These are phyloP conservation scores for Senna siamea DNA, from an alignment of 306 rosid genomes.

Conservation along the genomic window DNA sequence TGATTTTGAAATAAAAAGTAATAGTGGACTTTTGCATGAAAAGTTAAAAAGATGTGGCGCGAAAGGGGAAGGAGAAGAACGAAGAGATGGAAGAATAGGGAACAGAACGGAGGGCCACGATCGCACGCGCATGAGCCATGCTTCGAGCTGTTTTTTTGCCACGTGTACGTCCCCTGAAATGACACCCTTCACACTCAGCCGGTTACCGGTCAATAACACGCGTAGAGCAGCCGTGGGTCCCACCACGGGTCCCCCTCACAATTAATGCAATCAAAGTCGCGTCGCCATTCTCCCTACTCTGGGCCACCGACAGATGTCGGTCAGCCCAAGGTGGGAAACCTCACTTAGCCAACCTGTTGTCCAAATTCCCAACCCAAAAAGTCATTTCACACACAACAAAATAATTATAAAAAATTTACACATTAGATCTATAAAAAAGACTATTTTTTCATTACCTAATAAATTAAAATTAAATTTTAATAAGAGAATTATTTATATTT, in stretches of 20 bases:
- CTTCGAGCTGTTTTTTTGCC: constrained; percentile 23
- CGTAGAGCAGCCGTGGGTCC: constrained; percentile 57
- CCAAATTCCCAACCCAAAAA: constrained; percentile 60
- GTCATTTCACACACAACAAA: constrained; percentile 50
- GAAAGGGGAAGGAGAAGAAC: constrained; percentile 20
- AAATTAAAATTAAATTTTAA: no score
- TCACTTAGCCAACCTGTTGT: constrained; percentile 65
- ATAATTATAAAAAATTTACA: no score
- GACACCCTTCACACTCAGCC: constrained; percentile 51
- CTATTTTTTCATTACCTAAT: no score
- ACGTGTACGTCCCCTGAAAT: constrained; percentile 47
- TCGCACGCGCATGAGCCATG: constrained; percentile 45
- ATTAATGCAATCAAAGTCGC: constrained; percentile 52
- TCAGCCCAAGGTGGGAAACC: constrained; percentile 67
- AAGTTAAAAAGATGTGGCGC: constrained; percentile 30
- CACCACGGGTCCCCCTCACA: constrained; percentile 40
- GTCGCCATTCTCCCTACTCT: no score
- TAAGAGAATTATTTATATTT: no score
- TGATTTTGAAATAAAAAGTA: no score
- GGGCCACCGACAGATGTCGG: constrained; percentile 78
- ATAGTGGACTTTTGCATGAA: no score
- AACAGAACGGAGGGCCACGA: constrained; percentile 17
- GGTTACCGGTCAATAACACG: constrained; percentile 77
- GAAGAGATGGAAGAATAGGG: not conserved
- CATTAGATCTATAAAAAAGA: no score